Conservation (phyloP, 2,329 filamentous ascomycete genomes). For the Ramularia endophylla region DNA sequence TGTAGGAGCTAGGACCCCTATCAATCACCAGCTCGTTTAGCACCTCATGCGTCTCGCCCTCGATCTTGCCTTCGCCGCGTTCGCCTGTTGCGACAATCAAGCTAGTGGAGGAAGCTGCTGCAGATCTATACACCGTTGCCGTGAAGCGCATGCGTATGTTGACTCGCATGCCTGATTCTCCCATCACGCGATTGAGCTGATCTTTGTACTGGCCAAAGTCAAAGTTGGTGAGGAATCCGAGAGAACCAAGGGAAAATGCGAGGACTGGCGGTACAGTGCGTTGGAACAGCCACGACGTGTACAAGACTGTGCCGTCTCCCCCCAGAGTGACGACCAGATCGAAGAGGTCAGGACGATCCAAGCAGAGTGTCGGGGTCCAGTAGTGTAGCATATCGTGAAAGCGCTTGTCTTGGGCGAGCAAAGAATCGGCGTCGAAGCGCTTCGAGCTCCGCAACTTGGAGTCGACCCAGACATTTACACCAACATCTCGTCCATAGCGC, state of each 20-base stretch:
- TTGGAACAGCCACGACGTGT: constrained; percentile 96
- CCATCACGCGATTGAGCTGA: constrained; percentile 82
- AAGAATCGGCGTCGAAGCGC: constrained; percentile 71
- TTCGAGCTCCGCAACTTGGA: constrained; percentile 84
- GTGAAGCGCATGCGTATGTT: constrained; percentile 99
- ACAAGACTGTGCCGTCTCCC: constrained; percentile 94
- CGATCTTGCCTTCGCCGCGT: constrained; percentile 52
- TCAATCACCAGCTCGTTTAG: constrained; percentile 98
- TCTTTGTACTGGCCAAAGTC: constrained; percentile 71
- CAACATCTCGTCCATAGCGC: constrained; percentile 81
- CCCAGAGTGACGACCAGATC: constrained; percentile 81
- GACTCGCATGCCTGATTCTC: constrained; percentile 90
- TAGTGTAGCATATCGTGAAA: constrained; percentile 84
- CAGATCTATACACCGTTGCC: constrained; percentile 83
- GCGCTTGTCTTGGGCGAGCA: constrained; percentile 67
- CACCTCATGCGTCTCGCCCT: constrained; percentile 95
- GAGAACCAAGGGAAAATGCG: constrained; percentile 82
- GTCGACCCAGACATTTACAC: constrained; percentile 97
- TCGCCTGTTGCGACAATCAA: constrained; percentile 20
- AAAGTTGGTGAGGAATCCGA: constrained; percentile 95
- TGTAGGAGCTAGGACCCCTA: constrained; percentile 90
- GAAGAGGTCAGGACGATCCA: constrained; percentile 88
- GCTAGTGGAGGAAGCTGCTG: constrained; percentile 25
- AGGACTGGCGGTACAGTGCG: constrained; percentile 88
- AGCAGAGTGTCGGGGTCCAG: constrained; percentile 95